Conservation (phyloP, 2,329 filamentous ascomycete genomes). For the Hymenoscyphus scutula region DNA sequence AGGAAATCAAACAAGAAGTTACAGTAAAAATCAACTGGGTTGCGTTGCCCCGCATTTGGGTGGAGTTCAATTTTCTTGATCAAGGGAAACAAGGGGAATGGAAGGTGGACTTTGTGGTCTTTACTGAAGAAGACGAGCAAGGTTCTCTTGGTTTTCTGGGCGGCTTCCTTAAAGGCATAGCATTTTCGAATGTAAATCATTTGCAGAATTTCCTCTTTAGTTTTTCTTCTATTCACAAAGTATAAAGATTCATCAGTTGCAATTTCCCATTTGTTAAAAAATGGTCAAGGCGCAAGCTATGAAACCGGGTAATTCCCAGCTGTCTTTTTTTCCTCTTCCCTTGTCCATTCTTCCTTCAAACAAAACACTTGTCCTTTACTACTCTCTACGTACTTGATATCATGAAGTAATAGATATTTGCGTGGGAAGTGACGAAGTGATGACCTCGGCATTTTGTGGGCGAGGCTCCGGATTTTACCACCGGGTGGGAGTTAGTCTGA, state of each 20-base stretch:
- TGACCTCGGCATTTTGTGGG: background rate
- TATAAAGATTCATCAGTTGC: background rate
- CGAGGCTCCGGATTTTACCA: background rate
- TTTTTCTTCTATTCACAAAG: background rate
- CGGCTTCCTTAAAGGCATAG: slow-evolving; percentile 6
- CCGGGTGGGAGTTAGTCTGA: no score
- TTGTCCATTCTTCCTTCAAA: background rate
- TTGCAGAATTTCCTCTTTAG: background rate
- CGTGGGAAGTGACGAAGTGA: background rate
- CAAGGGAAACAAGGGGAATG: background rate
- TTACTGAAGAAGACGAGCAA: background rate
- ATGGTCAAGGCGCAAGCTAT: no score
- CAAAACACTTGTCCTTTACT: background rate
- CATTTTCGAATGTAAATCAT: slow-evolving; percentile 8
- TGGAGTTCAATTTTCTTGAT: background rate
- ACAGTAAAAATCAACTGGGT: background rate
- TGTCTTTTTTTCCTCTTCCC: background rate
- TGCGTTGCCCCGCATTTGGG: background rate
- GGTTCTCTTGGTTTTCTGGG: background rate
- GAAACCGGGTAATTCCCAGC: background rate
- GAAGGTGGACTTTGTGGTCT: background rate
- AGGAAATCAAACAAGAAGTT: background rate
- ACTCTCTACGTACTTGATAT: background rate
- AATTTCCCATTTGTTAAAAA: no score
- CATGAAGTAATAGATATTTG: background rate